phyloP scores from a whole-genome alignment of 108 stramenopile genomes.

The Nannochloropsis granulata region DNA sequence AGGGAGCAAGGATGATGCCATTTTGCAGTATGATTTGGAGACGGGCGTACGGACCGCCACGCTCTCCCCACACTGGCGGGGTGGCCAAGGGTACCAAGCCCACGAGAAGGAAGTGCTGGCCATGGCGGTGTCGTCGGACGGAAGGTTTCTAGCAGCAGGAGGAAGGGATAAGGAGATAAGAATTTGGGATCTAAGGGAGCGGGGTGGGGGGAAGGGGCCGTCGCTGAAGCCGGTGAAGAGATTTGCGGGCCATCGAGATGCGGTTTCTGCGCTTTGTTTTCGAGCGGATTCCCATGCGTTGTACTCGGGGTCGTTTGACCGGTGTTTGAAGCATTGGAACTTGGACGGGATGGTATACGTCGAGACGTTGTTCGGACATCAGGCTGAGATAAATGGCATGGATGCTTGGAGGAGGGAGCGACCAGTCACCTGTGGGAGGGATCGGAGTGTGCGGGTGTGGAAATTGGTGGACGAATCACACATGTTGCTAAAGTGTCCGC shows the following conservation, averaged over 20 bases:
- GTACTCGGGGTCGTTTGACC: conserved; percentile 78
- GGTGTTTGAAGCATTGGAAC: conserved; percentile 72
- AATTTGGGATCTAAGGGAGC: conserved; percentile 60
- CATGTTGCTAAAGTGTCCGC: conserved; percentile 53
- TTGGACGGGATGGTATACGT: conserved; percentile 75
- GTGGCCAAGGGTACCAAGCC: not conserved
- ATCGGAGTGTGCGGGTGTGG: conserved; percentile 86
- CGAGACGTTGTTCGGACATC: conserved; percentile 96
- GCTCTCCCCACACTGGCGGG: not conserved
- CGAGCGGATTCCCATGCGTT: conserved; percentile 62
- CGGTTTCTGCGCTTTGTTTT: conserved; percentile 50
- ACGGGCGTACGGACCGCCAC: conserved; percentile 30
- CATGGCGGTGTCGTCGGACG: conserved; percentile 75
- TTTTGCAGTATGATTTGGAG: conserved; percentile 77
- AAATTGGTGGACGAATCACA: conserved; percentile 93
- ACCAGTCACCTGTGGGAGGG: conserved; percentile 64
- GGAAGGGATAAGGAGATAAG: conserved; percentile 59
- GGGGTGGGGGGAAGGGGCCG: conserved; percentile 26
- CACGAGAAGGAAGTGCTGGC: conserved; percentile 68
- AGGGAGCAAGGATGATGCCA: conserved; percentile 86
- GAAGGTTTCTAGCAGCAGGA: conserved; percentile 72
- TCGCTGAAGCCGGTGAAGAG: conserved; percentile 33
- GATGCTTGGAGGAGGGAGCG: conserved; percentile 63
- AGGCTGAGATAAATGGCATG: conserved; percentile 62
- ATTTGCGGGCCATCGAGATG: conserved; percentile 62